These are phyloP conservation scores for Blastosporella zonata DNA, from an alignment of 1,284 basidiomycete species.

Conservation along the genomic window DNA sequence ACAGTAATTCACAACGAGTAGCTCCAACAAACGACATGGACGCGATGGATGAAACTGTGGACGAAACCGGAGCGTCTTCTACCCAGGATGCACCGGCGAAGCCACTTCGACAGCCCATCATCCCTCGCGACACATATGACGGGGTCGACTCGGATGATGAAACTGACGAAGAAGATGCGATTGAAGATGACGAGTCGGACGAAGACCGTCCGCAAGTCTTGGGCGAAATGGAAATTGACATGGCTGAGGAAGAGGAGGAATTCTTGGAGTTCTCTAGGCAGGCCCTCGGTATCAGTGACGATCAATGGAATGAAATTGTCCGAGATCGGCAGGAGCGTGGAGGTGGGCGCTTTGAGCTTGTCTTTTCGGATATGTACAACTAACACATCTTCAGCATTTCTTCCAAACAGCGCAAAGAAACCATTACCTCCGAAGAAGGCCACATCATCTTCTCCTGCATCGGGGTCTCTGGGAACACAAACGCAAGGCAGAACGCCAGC, in stretches of 20 bases:
- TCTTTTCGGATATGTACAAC: neutral
- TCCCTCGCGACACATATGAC: slow-evolving; percentile 78
- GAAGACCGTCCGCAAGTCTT: slow-evolving; percentile 77
- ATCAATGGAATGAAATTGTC: slow-evolving; percentile 82
- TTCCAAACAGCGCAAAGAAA: slow-evolving; percentile 47
- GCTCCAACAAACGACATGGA: slow-evolving; percentile 50
- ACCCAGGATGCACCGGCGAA: slow-evolving; percentile 25
- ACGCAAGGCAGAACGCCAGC: slow-evolving; percentile 18
- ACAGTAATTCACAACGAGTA: slow-evolving; percentile 65
- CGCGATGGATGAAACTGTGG: slow-evolving; percentile 26
- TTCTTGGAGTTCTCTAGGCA: slow-evolving; percentile 92
- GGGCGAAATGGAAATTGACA: slow-evolving; percentile 82
- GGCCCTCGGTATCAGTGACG: slow-evolving; percentile 80
- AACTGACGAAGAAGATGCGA: slow-evolving; percentile 56
- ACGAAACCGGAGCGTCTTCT: slow-evolving; percentile 12
- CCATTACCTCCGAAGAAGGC: slow-evolving; percentile 17
- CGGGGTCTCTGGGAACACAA: slow-evolving; percentile 1
- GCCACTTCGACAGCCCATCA: slow-evolving; percentile 68
- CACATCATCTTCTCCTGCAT: slow-evolving; percentile 3
- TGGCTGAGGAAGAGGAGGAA: slow-evolving; percentile 87
- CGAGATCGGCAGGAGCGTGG: slow-evolving; percentile 71
- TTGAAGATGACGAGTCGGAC: slow-evolving; percentile 61
- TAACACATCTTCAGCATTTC: slow-evolving; percentile 50
- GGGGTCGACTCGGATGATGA: slow-evolving; percentile 86
- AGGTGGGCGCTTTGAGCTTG: slow-evolving; percentile 46